Percentiles rank a stretch among this genome's conserved stretches.
These are phyloP conservation scores for Ceratobasidium theobromae DNA, from an alignment of 1,284 basidiomycete species.

Conservation along the genomic window DNA sequence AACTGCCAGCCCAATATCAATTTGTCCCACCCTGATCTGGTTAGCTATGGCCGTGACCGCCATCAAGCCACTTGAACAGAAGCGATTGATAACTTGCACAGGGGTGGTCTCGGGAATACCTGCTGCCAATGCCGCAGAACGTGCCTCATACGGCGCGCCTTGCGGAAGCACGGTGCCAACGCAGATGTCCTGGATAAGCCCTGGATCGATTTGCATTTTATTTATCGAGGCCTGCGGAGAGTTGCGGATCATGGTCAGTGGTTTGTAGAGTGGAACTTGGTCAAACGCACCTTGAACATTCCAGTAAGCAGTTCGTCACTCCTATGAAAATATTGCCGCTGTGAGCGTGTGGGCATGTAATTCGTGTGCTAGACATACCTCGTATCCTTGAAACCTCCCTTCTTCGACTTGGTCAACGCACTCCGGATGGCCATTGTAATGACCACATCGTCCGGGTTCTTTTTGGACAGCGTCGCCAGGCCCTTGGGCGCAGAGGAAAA, in stretches of 20 bases:
- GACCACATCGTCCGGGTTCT: constrained; percentile 76
- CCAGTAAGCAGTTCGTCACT: constrained; percentile 75
- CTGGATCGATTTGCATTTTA: constrained; percentile 65
- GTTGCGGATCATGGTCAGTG: too few species aligned
- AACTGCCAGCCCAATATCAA: constrained; percentile 72
- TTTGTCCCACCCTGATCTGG: constrained; percentile 66
- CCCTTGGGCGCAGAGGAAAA: constrained; percentile 49
- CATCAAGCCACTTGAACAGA: constrained; percentile 86
- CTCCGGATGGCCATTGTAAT: constrained; percentile 84
- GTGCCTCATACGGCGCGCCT: constrained; percentile 65
- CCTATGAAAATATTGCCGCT: constrained; percentile 45
- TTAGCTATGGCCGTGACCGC: constrained; percentile 79
- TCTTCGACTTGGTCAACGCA: constrained; percentile 72
- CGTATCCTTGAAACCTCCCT: constrained; percentile 76
- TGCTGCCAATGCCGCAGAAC: constrained; percentile 78
- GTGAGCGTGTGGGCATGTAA: background rate
- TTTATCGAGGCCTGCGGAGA: constrained; percentile 60
- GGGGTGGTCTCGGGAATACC: constrained; percentile 78
- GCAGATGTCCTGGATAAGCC: constrained; percentile 72
- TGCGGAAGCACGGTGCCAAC: constrained; percentile 67
- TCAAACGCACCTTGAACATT: constrained; percentile 63
- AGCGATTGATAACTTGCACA: constrained; percentile 73
- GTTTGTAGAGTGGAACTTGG: too few species aligned
- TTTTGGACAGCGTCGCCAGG: constrained; percentile 53
- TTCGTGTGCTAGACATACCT: constrained; percentile 35